Percentiles rank a stretch among this genome's conserved stretches.
These are phyloP conservation scores for Ceratocystis colombiana DNA, from an alignment of 2,329 filamentous ascomycete species.

Conservation along the genomic window DNA sequence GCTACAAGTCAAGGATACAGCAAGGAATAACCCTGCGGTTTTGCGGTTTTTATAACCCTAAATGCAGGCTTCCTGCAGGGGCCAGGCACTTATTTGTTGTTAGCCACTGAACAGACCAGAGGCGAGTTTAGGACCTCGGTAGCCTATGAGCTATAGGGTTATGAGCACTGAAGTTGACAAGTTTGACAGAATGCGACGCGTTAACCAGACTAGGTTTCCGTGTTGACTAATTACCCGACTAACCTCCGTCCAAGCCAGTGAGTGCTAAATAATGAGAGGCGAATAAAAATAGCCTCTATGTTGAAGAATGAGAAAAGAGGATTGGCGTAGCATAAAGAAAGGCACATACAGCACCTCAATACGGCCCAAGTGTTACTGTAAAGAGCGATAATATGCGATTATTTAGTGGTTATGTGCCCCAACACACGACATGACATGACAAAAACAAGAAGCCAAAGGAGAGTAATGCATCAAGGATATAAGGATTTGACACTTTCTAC, in stretches of 20 bases:
- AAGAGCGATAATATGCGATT: background rate
- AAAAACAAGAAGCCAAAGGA: background rate
- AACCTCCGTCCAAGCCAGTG: background rate
- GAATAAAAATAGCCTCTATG: background rate
- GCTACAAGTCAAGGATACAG: background rate
- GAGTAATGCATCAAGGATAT: too few relatives aligned
- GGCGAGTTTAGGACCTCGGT: background rate
- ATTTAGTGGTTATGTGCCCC: too few relatives aligned
- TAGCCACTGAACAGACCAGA: too few relatives aligned
- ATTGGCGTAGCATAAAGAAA: background rate
- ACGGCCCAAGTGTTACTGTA: background rate
- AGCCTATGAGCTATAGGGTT: background rate
- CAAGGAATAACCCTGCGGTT: background rate
- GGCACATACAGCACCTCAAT: background rate
- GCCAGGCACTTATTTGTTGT: background rate
- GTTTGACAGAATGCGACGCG: constrained; percentile 4
- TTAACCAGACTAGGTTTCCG: background rate
- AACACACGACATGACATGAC: background rate
- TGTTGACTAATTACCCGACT: background rate
- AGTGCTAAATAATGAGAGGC: background rate
- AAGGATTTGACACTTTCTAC: too few relatives aligned
- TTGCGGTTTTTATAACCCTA: background rate
- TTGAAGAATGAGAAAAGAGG: background rate
- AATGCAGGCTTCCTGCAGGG: background rate
- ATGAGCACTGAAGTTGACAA: constrained; percentile 3